Conservation (phyloP, 768 basidiomycete genomes). For the Sporobolomyces phaffii region DNA sequence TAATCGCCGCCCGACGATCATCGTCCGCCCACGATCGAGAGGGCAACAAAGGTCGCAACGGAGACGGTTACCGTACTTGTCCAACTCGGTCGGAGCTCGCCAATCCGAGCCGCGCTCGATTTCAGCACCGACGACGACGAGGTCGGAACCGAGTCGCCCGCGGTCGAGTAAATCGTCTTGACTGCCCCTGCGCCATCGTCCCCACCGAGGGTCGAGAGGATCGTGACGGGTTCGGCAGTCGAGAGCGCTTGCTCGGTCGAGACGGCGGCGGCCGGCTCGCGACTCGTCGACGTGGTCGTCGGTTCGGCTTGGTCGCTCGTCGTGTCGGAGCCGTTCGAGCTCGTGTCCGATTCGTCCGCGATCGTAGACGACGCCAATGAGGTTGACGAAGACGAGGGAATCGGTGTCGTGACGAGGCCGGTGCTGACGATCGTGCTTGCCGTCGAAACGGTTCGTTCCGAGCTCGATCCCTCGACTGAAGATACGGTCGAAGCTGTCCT, state of each 20-base stretch:
- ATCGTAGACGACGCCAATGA: neutral
- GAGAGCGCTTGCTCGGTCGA: neutral
- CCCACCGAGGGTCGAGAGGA: neutral
- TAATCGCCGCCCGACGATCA: too few relatives aligned
- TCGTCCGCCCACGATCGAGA: too few relatives aligned
- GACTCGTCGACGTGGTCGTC: neutral
- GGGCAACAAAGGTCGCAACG: too few relatives aligned
- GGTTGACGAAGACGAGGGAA: neutral
- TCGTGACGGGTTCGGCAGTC: conserved; percentile 1
- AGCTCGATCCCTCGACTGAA: neutral
- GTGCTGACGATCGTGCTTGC: neutral
- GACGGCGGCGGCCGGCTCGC: neutral
- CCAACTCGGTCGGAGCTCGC: too few relatives aligned
- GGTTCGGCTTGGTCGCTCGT: neutral
- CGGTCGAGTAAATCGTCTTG: conserved; percentile 4
- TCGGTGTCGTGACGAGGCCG: neutral
- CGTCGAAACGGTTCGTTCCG: neutral
- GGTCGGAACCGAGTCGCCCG: neutral
- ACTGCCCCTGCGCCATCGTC: neutral
- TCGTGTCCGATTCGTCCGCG: neutral
- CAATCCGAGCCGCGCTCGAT: neutral
- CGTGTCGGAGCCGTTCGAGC: neutral
- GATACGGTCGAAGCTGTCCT: neutral
- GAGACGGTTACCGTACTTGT: too few relatives aligned
- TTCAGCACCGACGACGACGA: neutral